phyloP scores from a whole-genome alignment of 306 rosid species.

The Cajanus cajan region DNA sequence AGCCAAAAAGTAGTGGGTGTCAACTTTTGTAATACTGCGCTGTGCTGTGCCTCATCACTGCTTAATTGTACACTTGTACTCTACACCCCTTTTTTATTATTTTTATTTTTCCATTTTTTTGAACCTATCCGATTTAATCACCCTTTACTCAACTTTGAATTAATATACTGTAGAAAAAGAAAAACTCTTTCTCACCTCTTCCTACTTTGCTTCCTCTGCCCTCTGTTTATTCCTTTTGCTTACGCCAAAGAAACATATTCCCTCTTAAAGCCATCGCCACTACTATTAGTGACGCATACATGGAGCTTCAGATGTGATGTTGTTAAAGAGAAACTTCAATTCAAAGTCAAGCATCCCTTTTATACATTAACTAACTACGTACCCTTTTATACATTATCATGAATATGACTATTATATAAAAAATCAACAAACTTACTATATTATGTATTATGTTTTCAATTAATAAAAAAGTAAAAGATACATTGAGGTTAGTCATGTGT shows the following conservation, averaged over 20 bases:
- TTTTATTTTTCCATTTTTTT: neutral
- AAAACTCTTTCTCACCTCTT: neutral
- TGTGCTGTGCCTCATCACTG: neutral
- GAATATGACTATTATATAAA: no score
- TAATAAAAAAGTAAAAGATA: neutral
- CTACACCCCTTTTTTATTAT: neutral
- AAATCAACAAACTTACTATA: no score
- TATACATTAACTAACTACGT: no score
- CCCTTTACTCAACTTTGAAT: neutral
- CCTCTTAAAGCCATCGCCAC: neutral
- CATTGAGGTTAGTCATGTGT: neutral
- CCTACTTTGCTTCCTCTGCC: conserved; percentile 18
- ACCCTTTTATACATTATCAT: no score
- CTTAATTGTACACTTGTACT: neutral
- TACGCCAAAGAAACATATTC: conserved; percentile 24
- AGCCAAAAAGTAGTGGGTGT: neutral
- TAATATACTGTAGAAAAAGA: neutral
- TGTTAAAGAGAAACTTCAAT: conserved; percentile 28
- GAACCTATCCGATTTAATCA: neutral
- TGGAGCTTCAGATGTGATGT: neutral
- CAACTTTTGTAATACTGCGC: neutral
- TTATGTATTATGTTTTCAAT: neutral
- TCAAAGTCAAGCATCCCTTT: conserved; percentile 35
- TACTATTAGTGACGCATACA: neutral
- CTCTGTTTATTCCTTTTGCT: conserved; percentile 34